Percentiles rank a stretch among this genome's conserved stretches.
Evolutionary conservation across 441 rosid species (phyloP).

Genomic region (Pelargonium myrrhifolium): DNA sequence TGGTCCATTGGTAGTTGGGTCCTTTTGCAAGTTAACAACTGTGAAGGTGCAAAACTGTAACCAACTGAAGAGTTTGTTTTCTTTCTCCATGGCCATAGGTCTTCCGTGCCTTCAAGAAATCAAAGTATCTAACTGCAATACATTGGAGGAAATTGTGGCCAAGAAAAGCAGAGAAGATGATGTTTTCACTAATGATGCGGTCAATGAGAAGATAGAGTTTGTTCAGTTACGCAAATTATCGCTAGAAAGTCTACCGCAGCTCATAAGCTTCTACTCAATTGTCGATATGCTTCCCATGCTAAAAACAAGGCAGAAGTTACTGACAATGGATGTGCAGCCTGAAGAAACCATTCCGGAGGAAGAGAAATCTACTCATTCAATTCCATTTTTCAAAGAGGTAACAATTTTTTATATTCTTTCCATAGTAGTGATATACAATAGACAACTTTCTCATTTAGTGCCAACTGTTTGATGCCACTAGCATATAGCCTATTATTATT

Average conservation of each 20-base stretch:
- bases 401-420: no score
- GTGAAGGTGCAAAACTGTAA: slow-evolving; percentile 4
- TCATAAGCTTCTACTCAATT: slow-evolving; percentile 10
- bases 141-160: slow-evolving; percentile 2
- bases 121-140: neutral
- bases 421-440: neutral
- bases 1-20: neutral
- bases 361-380: neutral
- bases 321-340: neutral
- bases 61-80: slow-evolving; percentile 17
- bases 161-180: neutral
- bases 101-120: slow-evolving; percentile 19
- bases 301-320: neutral
- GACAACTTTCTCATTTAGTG: no score
- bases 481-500: no score
- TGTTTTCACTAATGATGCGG: neutral
- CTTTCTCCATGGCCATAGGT: slow-evolving; percentile 6
- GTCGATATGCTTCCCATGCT: no score
- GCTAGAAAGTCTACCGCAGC: slow-evolving; percentile 8
- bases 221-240: slow-evolving; percentile 5
- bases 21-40: slow-evolving; percentile 9
- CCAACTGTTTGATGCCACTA: neutral
- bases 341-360: neutral
- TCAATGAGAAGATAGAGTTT: slow-evolving; percentile 4
- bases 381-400: slow-evolving; percentile 11